Evolutionary conservation across 1,284 basidiomycete genomes (phyloP).

Genomic region (Gomphus sp.): DNA sequence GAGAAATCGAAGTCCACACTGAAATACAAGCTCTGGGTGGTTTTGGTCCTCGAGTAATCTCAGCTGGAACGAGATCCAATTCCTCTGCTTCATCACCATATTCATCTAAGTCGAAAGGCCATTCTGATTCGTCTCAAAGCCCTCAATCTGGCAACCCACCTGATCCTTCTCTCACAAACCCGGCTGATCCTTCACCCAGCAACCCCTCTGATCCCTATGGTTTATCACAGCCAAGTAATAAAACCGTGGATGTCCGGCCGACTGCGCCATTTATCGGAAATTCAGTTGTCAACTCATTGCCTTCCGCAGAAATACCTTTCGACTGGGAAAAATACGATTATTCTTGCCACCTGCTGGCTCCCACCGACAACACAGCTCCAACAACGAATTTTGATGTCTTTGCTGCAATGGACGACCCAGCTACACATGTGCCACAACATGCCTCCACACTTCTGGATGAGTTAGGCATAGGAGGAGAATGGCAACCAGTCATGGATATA

Average conservation of each 20-base stretch:
- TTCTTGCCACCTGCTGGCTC: not conserved
- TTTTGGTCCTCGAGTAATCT: not conserved
- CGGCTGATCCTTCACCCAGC: too few relatives aligned
- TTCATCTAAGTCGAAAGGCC: not conserved
- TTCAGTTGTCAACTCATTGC: not conserved
- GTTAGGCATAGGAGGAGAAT: not conserved
- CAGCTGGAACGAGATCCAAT: not conserved
- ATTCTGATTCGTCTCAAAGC: not conserved
- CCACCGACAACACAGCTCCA: not conserved
- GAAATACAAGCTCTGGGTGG: constrained; percentile 6
- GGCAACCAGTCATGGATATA: constrained; percentile 2
- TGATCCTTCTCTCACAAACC: too few relatives aligned
- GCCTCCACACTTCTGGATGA: not conserved
- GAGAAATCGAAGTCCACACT: not conserved
- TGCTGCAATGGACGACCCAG: not conserved
- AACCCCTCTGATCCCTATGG: too few relatives aligned
- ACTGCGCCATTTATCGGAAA: too few relatives aligned
- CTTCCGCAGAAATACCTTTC: not conserved
- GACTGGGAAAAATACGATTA: not conserved
- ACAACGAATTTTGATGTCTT: not conserved
- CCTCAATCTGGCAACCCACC: not conserved
- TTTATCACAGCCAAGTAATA: too few relatives aligned
- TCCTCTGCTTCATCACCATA: not conserved
- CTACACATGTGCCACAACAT: not conserved
- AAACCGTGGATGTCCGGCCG: too few relatives aligned